Conservation (phyloP, 352 stramenopile genomes). For the Plasmopara muralis region DNA sequence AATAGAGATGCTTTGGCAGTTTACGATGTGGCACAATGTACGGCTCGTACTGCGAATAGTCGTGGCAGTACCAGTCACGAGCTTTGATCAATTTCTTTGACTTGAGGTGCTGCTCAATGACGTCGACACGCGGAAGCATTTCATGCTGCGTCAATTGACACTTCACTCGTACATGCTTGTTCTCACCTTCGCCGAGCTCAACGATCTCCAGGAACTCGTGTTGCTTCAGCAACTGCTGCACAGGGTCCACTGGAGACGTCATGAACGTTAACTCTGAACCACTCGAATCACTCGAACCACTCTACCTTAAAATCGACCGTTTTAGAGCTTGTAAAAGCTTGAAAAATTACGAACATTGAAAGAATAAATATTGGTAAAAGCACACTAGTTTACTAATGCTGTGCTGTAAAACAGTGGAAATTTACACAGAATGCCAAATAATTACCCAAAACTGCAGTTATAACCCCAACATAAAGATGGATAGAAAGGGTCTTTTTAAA, state of each 20-base stretch:
- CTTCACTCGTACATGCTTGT: constrained; percentile 49
- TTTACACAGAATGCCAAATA: no score
- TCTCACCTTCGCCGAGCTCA: constrained; percentile 36
- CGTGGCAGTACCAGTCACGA: constrained; percentile 83
- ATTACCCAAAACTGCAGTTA: no score
- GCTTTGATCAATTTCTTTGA: constrained; percentile 81
- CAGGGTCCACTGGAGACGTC: constrained; percentile 7
- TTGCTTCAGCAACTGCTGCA: constrained; percentile 38
- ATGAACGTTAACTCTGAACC: not conserved
- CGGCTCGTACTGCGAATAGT: constrained; percentile 89
- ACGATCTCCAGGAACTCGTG: constrained; percentile 54
- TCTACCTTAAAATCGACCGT: no score
- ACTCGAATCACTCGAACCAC: no score
- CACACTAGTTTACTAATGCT: no score
- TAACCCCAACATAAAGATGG: no score
- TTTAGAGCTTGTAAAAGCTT: no score
- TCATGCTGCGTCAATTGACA: constrained; percentile 77
- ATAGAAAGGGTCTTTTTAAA: no score
- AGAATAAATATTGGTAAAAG: no score
- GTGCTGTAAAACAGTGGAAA: no score
- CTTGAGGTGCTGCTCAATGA: constrained; percentile 56
- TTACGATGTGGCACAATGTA: constrained; percentile 85
- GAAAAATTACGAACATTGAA: no score
- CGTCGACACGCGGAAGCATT: constrained; percentile 53
- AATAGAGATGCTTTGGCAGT: constrained; percentile 80